phyloP scores from a whole-genome alignment of 208 protist genomes.

The Leishmania gerbilli region DNA sequence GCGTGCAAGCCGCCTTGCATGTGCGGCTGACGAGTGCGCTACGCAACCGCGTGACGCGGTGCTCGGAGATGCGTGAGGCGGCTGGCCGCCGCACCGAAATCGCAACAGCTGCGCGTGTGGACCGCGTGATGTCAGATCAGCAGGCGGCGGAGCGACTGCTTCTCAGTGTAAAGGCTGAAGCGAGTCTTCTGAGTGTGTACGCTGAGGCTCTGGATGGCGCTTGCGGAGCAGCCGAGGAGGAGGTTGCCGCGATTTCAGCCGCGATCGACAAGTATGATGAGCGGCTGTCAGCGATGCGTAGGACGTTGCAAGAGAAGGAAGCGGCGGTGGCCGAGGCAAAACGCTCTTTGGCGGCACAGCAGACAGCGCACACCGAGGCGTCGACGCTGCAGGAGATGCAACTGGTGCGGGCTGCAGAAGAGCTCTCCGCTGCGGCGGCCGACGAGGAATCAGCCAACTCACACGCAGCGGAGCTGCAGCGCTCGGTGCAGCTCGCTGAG shows the following conservation, averaged over 20 bases:
- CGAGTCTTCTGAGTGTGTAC: neutral
- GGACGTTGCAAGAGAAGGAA: neutral
- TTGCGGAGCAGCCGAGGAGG: conserved; percentile 9
- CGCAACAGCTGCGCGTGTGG: neutral
- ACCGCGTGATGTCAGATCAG: neutral
- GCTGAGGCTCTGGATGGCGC: neutral
- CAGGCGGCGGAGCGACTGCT: neutral
- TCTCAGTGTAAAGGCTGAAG: neutral
- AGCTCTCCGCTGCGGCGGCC: neutral
- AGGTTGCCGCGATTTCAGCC: conserved; percentile 17
- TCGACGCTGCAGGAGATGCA: neutral
- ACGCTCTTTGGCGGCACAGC: neutral
- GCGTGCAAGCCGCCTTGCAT: neutral
- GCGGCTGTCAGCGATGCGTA: conserved; percentile 3
- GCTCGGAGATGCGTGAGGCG: neutral
- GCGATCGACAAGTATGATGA: conserved; percentile 11
- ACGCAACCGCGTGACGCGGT: neutral
- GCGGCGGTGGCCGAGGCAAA: conserved; percentile 1
- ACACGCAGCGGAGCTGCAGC: conserved; percentile 4
- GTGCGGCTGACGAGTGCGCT: neutral
- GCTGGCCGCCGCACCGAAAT: neutral
- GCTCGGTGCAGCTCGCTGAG: neutral
- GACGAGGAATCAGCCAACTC: neutral
- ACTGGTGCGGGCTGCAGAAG: neutral
- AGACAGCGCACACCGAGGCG: neutral